Evolutionary conservation across 2,329 filamentous ascomycete genomes (phyloP), one percentile per base, ranked within the genome.

Genomic region (Xylaria sp.): DNA sequence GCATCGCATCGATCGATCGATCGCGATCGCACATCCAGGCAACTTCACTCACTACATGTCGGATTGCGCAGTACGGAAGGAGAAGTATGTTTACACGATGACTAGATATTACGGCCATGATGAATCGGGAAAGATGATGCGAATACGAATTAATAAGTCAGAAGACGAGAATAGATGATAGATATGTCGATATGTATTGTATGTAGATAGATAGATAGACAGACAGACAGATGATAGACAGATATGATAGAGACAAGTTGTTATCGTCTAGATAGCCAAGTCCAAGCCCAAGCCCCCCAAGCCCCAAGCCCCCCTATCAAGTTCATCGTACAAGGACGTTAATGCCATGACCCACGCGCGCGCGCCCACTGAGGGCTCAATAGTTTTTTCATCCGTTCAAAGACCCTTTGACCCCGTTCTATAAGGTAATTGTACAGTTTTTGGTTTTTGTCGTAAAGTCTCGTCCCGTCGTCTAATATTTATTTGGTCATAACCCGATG

Each of bases 381-480:
- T 6, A 6, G 23, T 30, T 30, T 30, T 30, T 30, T 30, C 4
- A 6, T 5, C 23, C 23, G 23, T 30, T 4, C 23, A 30, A 30
- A 30, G 23, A 30, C 19, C 49, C 30, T 18, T 51, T 34, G 30
- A 23, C 10, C 49, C 54, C 60, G 48, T 49, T 63, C 61, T 63
- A 63, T 62, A 30, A 30, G 58, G 42, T 63, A 60, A 44, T 63
- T 57, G 51, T 63, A 63, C 61, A 63, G 11, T 7, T 34, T 13
- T 16, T 30, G 4, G 23, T 30, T 30, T 30, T 59, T n/a, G 37
- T 62, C 54, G 35, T 52, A 48, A 34, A 39, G 48, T 55, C n/a
- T 61, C 61, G 56, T 63, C 57, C 61, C 59, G 42, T 63, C 61
- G 59, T 63, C 61, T 61, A 61, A 54, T 54, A 54, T 61, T 44